A percentile compares a stretch with the other conserved stretches of the same genome.
phyloP scores from a whole-genome alignment of 495 filamentous ascomycete genomes.

The Podospora comata region DNA sequence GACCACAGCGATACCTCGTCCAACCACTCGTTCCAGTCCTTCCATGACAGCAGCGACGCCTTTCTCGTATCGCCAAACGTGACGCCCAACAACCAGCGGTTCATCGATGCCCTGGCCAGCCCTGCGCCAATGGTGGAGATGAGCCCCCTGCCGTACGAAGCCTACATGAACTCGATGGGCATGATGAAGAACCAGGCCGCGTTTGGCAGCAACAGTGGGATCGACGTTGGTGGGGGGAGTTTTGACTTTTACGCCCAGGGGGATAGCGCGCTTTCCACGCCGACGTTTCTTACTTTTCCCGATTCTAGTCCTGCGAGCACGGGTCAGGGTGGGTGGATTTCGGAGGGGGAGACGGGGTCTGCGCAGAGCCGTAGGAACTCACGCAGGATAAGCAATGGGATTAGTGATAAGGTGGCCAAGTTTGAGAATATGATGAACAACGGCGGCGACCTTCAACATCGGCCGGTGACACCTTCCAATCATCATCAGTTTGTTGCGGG shows the following conservation, averaged over 20 bases:
- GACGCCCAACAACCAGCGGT: slow-evolving; percentile 45
- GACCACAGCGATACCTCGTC: slow-evolving; percentile 22
- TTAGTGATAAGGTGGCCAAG: slow-evolving; percentile 51
- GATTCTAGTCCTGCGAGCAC: slow-evolving; percentile 38
- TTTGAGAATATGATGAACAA: slow-evolving; percentile 44
- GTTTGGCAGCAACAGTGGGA: slow-evolving; percentile 28
- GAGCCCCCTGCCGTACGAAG: slow-evolving; percentile 35
- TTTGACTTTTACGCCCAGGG: slow-evolving; percentile 39
- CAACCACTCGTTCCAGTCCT: slow-evolving; percentile 6
- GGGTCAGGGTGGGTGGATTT: slow-evolving; percentile 41
- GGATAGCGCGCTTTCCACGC: slow-evolving; percentile 43
- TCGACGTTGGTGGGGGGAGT: slow-evolving; percentile 31
- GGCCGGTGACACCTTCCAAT: slow-evolving; percentile 57
- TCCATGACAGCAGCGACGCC: slow-evolving; percentile 31
- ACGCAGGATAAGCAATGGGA: slow-evolving; percentile 52
- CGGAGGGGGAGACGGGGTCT: slow-evolving; percentile 41
- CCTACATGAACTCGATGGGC: slow-evolving; percentile 43
- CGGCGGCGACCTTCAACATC: slow-evolving; percentile 29
- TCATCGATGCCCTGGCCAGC: slow-evolving; percentile 36
- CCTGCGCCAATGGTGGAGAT: slow-evolving; percentile 32
- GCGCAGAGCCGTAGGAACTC: slow-evolving; percentile 36
- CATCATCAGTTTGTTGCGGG: slow-evolving; percentile 45
- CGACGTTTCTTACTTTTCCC: slow-evolving; percentile 45
- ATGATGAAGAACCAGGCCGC: slow-evolving; percentile 44
- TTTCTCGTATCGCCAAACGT: slow-evolving; percentile 49